Evolutionary conservation across 352 stramenopile genomes (phyloP), one percentile per base, ranked within the genome.

Genomic region (Globisporangium sylvaticum): DNA sequence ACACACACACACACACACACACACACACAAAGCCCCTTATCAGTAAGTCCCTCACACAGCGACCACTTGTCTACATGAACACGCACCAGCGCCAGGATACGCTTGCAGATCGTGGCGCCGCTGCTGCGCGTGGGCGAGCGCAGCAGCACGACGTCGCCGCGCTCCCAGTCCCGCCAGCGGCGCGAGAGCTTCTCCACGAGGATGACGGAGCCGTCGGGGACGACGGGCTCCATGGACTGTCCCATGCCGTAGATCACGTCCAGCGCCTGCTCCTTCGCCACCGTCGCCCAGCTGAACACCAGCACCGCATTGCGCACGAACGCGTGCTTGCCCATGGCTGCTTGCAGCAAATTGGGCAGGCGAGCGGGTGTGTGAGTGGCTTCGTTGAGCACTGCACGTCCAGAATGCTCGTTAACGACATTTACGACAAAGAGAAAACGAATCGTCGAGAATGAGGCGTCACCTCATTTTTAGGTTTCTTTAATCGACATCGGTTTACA

Each of bases 181-280:
- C 74, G 73, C 46, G 89, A 87, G 39, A 97, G 65, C 9, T 80
- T 80, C 64, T 97, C 89, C 46, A 97, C 81, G 31, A 97, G 59
- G 57, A 95, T 80, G 57, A 96, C 77, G 20, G 87, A 95, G 44
- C 90, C 88, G 68, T 91, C 80, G 9, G 85, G 84, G 39, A 97
- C 79, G 5, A 81, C 86, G 8, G 89, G 89, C 60, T 70, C 73
- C 90, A 97, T 97, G 58, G 88, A 96, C 63, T 78, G 67, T 3
- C 90, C 90, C 67, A 96, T 81, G 65, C 87, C 89, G 64, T 96
- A 94, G 53, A 89, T 91, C 44, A 95, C 64, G 58, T 96, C 87
- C 64, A 85, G 83, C 29, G 84, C 69, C 46, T 91, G 82, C 62
- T 83, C 55, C 73, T 95, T 92, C 55, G 81, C 69, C 60, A 80